Conservation (phyloP, 1,139 yeast species). For the Lodderomyces jiufengensis region DNA sequence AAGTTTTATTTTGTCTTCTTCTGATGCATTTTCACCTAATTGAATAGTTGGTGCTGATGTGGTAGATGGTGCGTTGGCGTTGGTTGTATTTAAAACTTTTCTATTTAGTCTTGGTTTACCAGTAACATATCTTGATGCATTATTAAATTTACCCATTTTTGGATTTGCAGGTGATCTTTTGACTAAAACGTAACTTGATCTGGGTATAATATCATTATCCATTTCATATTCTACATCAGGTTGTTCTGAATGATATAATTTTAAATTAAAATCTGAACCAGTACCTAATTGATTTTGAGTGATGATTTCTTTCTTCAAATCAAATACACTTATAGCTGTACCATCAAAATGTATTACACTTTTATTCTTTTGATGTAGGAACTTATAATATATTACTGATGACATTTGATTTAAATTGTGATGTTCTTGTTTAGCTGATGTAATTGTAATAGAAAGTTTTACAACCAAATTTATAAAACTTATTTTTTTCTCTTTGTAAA, state of each 20-base stretch:
- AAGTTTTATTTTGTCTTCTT: constrained; percentile 82
- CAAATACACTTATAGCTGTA: constrained; percentile 92
- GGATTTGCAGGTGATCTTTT: constrained; percentile 69
- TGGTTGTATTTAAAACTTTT: constrained; percentile 18
- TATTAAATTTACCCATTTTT: constrained; percentile 58
- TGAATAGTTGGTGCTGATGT: constrained; percentile 4
- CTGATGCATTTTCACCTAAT: constrained; percentile 48
- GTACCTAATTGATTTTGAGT: constrained; percentile 75
- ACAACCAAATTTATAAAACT: neutral
- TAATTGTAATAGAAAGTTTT: neutral
- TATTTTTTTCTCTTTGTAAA: neutral
- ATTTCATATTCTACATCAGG: constrained; percentile 82
- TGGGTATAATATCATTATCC: constrained; percentile 84
- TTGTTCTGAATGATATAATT: constrained; percentile 58
- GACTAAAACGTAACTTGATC: constrained; percentile 82
- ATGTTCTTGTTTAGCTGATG: neutral
- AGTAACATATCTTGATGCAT: constrained; percentile 77
- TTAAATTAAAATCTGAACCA: constrained; percentile 80
- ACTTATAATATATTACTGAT: constrained; percentile 83
- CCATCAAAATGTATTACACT: constrained; percentile 89
- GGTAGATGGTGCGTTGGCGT: constrained; percentile 15
- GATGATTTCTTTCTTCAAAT: constrained; percentile 86
- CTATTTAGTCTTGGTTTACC: constrained; percentile 68
- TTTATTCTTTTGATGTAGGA: constrained; percentile 78
- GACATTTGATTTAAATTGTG: constrained; percentile 68